Conservation (phyloP, 1,139 yeast species). For the Geotrichum klebahnii region DNA sequence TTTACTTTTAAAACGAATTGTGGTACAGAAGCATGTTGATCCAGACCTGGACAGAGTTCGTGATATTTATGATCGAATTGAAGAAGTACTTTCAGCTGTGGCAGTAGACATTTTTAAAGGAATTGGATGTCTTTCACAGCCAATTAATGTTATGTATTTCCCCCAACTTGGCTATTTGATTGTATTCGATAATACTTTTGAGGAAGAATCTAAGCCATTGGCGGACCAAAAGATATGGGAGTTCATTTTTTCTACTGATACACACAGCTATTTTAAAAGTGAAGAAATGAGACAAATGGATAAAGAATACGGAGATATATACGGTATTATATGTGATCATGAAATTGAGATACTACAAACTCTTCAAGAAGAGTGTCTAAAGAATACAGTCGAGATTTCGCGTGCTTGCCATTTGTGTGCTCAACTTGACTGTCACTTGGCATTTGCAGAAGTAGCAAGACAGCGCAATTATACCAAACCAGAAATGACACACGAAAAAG, state of each 20-base stretch:
- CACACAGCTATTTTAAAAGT: slow-evolving; percentile 42
- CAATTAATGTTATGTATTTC: slow-evolving; percentile 43
- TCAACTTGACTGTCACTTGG: slow-evolving; percentile 41
- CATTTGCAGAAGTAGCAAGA: slow-evolving; percentile 41
- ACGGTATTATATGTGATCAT: slow-evolving; percentile 39
- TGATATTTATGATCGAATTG: slow-evolving; percentile 40
- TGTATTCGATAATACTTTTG: slow-evolving; percentile 19
- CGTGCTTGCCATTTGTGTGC: slow-evolving; percentile 33
- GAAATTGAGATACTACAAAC: slow-evolving; percentile 44
- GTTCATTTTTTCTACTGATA: slow-evolving; percentile 42
- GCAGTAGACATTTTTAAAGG: slow-evolving; percentile 30
- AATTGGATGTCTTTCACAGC: slow-evolving; percentile 22
- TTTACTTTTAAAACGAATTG: slow-evolving; percentile 35
- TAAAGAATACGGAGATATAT: slow-evolving; percentile 43
- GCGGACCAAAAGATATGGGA: slow-evolving; percentile 34
- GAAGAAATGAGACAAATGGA: slow-evolving; percentile 38
- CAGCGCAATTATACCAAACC: slow-evolving; percentile 42
- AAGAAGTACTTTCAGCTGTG: slow-evolving; percentile 34
- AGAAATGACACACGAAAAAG: slow-evolving; percentile 33
- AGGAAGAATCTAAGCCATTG: slow-evolving; percentile 21
- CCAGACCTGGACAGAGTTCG: slow-evolving; percentile 38
- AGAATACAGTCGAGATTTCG: slow-evolving; percentile 26
- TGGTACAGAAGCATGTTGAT: slow-evolving; percentile 38
- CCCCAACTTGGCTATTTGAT: slow-evolving; percentile 47
- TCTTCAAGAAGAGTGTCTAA: slow-evolving; percentile 37